Conservation (phyloP, 805 yeast species). For the Yueomyces sinensis region DNA sequence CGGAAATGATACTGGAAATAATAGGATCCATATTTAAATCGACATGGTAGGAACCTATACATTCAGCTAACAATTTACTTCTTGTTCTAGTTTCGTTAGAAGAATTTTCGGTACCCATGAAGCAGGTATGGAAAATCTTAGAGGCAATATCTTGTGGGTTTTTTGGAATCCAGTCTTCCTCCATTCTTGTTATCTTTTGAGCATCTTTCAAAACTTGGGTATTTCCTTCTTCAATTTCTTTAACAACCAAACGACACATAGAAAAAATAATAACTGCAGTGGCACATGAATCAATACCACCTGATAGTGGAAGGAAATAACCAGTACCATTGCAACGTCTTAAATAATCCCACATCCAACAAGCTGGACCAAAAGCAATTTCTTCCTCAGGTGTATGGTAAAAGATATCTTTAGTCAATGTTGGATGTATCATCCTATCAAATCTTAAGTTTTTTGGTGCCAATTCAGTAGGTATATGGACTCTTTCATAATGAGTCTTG, state of each 20-base stretch:
- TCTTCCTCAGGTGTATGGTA: constrained; percentile 88
- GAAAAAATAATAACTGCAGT: constrained; percentile 89
- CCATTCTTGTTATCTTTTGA: constrained; percentile 47
- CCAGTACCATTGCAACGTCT: constrained; percentile 88
- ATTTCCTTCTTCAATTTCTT: constrained; percentile 57
- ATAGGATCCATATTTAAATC: constrained; percentile 85
- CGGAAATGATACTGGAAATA: constrained; percentile 56
- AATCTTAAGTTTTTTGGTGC: constrained; percentile 49
- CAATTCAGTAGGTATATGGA: constrained; percentile 51
- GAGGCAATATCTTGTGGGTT: constrained; percentile 66
- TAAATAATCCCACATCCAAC: constrained; percentile 98
- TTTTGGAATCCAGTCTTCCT: constrained; percentile 50
- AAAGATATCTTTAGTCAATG: constrained; percentile 34
- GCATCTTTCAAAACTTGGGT: constrained; percentile 68
- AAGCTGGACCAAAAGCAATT: constrained; percentile 96
- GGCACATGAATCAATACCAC: constrained; percentile 97
- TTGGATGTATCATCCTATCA: constrained; percentile 48
- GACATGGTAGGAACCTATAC: constrained; percentile 79
- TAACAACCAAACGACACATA: constrained; percentile 78
- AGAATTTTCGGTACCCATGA: constrained; percentile 94
- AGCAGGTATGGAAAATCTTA: constrained; percentile 74
- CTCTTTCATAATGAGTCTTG: constrained; percentile 31
- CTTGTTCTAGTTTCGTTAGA: constrained; percentile 75
- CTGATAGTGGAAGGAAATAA: constrained; percentile 83
- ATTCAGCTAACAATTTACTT: constrained; percentile 60